Evolutionary conservation across 345 rosid species (phyloP), one percentile per base, ranked within the genome.

Genomic region (Hibiscus trionum): DNA sequence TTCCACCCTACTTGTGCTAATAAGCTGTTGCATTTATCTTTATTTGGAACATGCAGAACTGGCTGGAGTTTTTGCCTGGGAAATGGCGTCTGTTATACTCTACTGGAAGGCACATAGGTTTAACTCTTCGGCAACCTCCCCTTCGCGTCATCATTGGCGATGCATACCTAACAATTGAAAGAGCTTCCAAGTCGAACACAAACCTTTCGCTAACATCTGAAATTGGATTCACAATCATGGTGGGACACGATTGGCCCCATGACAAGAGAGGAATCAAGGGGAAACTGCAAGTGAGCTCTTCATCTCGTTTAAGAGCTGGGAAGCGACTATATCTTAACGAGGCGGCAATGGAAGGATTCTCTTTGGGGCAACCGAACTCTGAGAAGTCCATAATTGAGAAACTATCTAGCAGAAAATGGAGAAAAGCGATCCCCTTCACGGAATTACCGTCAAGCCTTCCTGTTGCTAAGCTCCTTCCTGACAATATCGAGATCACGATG

Each of bases 371-470:
- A 61, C 64, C 89, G 31, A 77, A 75, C 57, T 72, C 82, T 7
- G 83, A 80, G 16, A 86, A 77, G 31, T 85, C 92, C 12, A 15
- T 88, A 63, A 76, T 79, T 0, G 84, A 83, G 82, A 94, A 86
- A 71, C 64, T 91, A 19, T 79, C 86, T 2, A 86, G 88, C 16
- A 80, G 84, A 70, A 90, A 76, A 79, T 91, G 96, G 95, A 89
- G 81, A 75, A 90, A 87, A 73, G 91, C 81, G 0, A 64, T 90
- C 55, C 96, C 98, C 7, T 86, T 85, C 37, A 86, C 87, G 81
- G 95, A 94, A 85, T 77, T 86, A 27, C 98, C 97, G 0, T 85
- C 95, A 12, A 94, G 96, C 77, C 94, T 94, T 71, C 93, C 96
- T 0, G 97, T 91, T 55, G 86, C 88, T n/a, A 88, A 85, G 76